Base-by-base conservation (phyloP, 2,329 filamentous ascomycete species). In the Apiospora malaysiana region DNA sequence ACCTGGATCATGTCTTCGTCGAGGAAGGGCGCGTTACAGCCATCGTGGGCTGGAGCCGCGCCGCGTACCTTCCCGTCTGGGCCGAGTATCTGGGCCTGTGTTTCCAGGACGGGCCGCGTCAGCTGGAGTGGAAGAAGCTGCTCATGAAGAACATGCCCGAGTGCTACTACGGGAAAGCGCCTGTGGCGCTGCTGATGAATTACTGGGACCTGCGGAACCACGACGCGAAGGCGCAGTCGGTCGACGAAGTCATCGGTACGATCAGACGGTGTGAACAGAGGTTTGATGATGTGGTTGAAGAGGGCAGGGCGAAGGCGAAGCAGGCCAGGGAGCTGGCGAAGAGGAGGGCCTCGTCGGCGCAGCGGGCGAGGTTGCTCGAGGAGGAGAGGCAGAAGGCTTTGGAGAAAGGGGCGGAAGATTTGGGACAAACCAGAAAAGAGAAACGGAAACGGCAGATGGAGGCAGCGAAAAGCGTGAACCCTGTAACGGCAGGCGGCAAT, bases 1-100 rank as follows among this genome's bases (percentile, higher is more conserved):
- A 77, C 12, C 71, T 69, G 32, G 42, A 68, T 16, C 78, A 78
- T 67, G 74, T 79, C 10, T 40, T 75, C 23, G 69, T 77, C 3
- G 69, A 66, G 69, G 59, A 68, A 25, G 42, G 40, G 21, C 23
- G 25, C 18, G 69, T 70, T 14, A 43, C 47, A 3, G 65, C 69
- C 23, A 65, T 70, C 37, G 27, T 45, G 8, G 69, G 69, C 10
- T 66, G 67, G 23, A 66, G 45, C 21, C 45, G 66, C 12, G 69
- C 69, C 9, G 69, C 69, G 4, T 56, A 56, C 25, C 25, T 56
- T 3, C 49, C 49, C 25, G 49, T 56, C 25, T 56, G 23, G 70
- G 70, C 70, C 45, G 70, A 69, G 43, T 69, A 59, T 4, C 43
- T 71, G 25, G 66, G 37, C 4, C 37, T 43, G 10, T 68, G 68